phyloP scores from a whole-genome alignment of 2,329 filamentous ascomycete species.

The Aspergillus cejpii region DNA sequence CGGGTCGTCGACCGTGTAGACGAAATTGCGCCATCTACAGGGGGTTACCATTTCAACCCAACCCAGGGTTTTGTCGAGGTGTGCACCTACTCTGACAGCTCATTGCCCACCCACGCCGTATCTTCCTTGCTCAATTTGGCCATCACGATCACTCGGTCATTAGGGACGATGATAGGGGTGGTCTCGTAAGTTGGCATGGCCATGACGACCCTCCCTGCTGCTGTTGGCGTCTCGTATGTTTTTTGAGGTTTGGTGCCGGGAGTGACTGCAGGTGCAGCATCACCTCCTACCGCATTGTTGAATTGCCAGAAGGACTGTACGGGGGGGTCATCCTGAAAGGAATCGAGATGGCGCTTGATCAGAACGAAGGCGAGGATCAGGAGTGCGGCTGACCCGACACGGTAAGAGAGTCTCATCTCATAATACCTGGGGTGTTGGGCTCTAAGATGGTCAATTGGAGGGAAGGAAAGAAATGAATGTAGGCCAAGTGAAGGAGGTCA shows the following conservation, averaged over 20 bases:
- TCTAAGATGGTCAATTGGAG: neutral
- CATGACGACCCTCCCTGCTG: slow-evolving; percentile 9
- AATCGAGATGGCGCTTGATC: slow-evolving; percentile 22
- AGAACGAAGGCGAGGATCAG: slow-evolving; percentile 27
- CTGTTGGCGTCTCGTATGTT: neutral
- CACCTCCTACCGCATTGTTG: slow-evolving; percentile 11
- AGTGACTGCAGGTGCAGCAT: slow-evolving; percentile 12
- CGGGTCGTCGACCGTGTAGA: slow-evolving; percentile 40
- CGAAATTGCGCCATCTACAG: slow-evolving; percentile 41
- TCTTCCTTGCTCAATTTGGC: slow-evolving; percentile 40
- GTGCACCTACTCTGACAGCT: slow-evolving; percentile 41
- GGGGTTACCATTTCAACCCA: neutral
- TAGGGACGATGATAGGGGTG: slow-evolving; percentile 27
- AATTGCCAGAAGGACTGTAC: slow-evolving; percentile 26
- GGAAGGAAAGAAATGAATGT: slow-evolving; percentile 5
- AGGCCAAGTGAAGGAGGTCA: slow-evolving; percentile 4
- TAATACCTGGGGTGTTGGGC: slow-evolving; percentile 11
- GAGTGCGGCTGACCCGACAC: slow-evolving; percentile 26
- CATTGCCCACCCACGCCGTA: slow-evolving; percentile 41
- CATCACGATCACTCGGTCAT: slow-evolving; percentile 41
- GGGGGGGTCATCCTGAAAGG: slow-evolving; percentile 13
- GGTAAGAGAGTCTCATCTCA: slow-evolving; percentile 23
- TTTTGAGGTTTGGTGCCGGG: slow-evolving; percentile 2
- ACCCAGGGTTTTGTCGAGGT: neutral
- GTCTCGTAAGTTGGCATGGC: slow-evolving; percentile 20